Base-by-base conservation (phyloP, 1,284 basidiomycete species). In the Cutaneotrichosporon sp. region DNA sequence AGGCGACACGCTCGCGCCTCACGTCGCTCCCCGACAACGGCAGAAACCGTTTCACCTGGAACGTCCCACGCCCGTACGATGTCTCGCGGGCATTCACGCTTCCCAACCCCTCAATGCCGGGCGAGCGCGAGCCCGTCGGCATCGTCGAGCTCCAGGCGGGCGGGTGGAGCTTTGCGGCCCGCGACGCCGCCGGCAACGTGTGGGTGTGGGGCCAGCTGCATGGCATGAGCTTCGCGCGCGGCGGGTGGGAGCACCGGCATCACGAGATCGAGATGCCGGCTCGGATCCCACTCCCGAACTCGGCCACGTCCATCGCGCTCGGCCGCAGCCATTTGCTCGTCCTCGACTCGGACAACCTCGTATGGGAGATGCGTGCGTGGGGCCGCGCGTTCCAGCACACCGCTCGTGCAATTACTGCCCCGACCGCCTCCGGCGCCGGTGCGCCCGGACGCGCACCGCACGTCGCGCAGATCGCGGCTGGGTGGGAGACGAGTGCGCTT, bases 141-240 rank as follows among this genome's bases (percentile, higher is more conserved):
- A 84, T 92, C 54, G 89, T 93, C 31, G 86, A 83, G 62, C 79
- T 93, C 31, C 84, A 86, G 50, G 89, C 90, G 3, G 88, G 89
- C 20, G 91, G 91, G 74, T 91, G 90, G 91, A 70, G 71, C 53
- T 77, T 75, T 64, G 65, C 73, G 1, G 73, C 73, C 10, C 68
- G 76, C 49, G 90, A 92, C 75, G 87, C 87, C 2, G 79, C 84
- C 55, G 91, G 92, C 10, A 79, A 81, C 34, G 80, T 93, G 11
- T 86, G 88, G 77, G 89, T 89, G n/a, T 94, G 91, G 91, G 91
- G 91, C 89, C 73, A 64, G 71, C 60, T 61, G 43, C 49, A 57
- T 24, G 59, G 61, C 56, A 89, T 88, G 89, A 38, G 84, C 85
- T 56, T 25, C 13, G 74, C 92, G 66, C 82, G 89, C 66, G 87